These are phyloP conservation scores for Pouteria glomerata DNA, from an alignment of 148 eudicot species.

Conservation along the genomic window DNA sequence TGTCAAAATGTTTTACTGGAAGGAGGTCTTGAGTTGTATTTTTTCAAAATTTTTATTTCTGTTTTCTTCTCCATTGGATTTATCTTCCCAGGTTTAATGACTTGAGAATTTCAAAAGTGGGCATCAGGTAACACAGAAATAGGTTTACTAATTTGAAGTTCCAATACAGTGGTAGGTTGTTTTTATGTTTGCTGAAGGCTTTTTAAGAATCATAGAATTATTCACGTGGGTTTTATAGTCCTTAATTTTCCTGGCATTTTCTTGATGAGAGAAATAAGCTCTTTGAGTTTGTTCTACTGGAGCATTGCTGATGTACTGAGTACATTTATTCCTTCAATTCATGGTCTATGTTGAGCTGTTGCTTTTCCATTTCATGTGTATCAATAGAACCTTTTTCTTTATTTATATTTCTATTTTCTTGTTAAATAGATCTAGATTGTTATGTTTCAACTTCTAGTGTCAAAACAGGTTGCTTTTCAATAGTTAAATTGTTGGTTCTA, in stretches of 20 bases:
- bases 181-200: conserved; percentile 20
- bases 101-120: conserved; percentile 18
- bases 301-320: conserved; percentile 22
- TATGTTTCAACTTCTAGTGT: neutral
- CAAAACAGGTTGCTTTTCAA: neutral
- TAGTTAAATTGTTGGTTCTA: neutral
- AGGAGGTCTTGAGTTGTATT: conserved; percentile 31
- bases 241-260: conserved; percentile 30
- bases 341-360: conserved; percentile 12
- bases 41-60: conserved; percentile 14
- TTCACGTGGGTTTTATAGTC: conserved; percentile 22
- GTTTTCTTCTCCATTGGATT: conserved; percentile 29
- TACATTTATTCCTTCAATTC: conserved; percentile 14
- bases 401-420: neutral
- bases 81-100: conserved; percentile 22
- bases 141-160: conserved; percentile 41
- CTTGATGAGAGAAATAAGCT: conserved; percentile 20
- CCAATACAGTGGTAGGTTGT: conserved; percentile 37
- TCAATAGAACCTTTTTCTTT: no score
- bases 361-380: neutral
- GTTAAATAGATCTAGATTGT: neutral
- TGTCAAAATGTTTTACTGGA: conserved; percentile 26
- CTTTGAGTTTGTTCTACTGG: conserved; percentile 9
- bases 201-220: conserved; percentile 18
- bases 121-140: conserved; percentile 26